Conservation (phyloP, 1,284 basidiomycete species). For the Fomitopsis palustris region DNA sequence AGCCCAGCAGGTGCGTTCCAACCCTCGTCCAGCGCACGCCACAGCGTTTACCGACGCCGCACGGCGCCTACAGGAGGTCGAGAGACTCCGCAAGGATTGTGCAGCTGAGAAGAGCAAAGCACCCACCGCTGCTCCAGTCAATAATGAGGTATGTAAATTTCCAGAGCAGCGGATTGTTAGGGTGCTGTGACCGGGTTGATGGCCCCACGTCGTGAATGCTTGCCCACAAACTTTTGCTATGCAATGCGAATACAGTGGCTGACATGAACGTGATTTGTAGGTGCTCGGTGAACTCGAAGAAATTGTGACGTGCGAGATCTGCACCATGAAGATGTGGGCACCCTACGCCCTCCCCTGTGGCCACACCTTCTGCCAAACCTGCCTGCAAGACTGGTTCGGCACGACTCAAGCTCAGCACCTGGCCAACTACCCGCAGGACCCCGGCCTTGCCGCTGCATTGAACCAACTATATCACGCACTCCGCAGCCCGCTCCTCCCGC, state of each 20-base stretch:
- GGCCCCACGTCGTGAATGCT: background rate
- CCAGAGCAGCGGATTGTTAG: too few relatives aligned
- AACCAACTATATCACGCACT: slow-evolving; percentile 11
- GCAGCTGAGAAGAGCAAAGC: slow-evolving; percentile 2
- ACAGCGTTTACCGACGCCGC: background rate
- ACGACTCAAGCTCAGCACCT: slow-evolving; percentile 48
- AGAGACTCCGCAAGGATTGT: slow-evolving; percentile 5
- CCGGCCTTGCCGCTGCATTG: slow-evolving; percentile 14
- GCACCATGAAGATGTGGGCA: slow-evolving; percentile 55
- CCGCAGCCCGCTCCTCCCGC: slow-evolving; percentile 15
- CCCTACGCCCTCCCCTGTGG: slow-evolving; percentile 65
- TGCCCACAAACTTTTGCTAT: background rate
- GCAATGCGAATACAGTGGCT: background rate
- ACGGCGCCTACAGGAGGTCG: slow-evolving; percentile 10
- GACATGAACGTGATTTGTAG: slow-evolving; percentile 23
- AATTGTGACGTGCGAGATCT: slow-evolving; percentile 57
- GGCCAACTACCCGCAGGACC: slow-evolving; percentile 40
- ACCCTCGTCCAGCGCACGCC: background rate
- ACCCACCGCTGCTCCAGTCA: background rate
- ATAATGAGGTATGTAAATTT: background rate
- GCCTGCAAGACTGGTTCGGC: slow-evolving; percentile 65
- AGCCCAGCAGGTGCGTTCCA: slow-evolving; percentile 18
- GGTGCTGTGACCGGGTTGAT: background rate
- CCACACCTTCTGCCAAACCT: slow-evolving; percentile 63
- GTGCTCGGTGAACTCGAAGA: slow-evolving; percentile 48